These are phyloP conservation scores for Brettanomyces sp. DNA, from an alignment of 805 yeast genomes.

Conservation along the genomic window DNA sequence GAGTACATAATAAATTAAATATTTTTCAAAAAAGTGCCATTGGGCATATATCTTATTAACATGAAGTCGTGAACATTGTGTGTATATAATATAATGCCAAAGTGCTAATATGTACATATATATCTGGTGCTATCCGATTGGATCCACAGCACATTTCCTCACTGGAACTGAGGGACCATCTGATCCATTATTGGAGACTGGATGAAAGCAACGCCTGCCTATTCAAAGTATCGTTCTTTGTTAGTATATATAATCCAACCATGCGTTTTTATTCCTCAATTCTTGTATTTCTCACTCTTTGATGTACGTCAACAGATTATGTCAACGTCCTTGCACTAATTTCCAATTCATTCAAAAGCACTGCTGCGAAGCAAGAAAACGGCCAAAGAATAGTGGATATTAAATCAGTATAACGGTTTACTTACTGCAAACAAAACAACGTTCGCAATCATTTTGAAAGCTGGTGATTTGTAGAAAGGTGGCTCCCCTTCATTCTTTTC, in stretches of 20 bases:
- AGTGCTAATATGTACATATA: not conserved
- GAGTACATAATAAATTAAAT: no score
- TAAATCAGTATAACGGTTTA: slow-evolving; percentile 1
- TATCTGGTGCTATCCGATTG: not conserved
- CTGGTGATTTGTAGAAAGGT: slow-evolving; percentile 53
- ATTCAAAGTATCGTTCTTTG: not conserved
- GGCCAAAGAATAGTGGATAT: no score
- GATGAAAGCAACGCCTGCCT: slow-evolving; percentile 66
- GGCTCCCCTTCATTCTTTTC: slow-evolving; percentile 4
- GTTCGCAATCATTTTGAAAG: slow-evolving; percentile 55
- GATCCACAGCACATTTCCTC: not conserved
- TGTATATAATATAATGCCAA: not conserved
- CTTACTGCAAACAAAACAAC: slow-evolving; percentile 47
- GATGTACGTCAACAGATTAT: no score
- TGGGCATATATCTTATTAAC: not conserved
- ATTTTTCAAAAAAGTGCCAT: not conserved
- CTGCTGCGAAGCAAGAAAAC: no score
- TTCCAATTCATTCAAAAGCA: no score
- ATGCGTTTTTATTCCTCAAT: no score
- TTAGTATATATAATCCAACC: not conserved
- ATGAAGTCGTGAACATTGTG: not conserved
- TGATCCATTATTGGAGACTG: slow-evolving; percentile 75
- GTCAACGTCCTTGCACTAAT: no score
- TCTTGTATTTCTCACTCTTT: no score
- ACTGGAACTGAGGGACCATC: slow-evolving; percentile 59